Evolutionary conservation across 2,329 filamentous ascomycete genomes (phyloP), one percentile per base, ranked within the genome.

Genomic region (Colletotrichum sp.): DNA sequence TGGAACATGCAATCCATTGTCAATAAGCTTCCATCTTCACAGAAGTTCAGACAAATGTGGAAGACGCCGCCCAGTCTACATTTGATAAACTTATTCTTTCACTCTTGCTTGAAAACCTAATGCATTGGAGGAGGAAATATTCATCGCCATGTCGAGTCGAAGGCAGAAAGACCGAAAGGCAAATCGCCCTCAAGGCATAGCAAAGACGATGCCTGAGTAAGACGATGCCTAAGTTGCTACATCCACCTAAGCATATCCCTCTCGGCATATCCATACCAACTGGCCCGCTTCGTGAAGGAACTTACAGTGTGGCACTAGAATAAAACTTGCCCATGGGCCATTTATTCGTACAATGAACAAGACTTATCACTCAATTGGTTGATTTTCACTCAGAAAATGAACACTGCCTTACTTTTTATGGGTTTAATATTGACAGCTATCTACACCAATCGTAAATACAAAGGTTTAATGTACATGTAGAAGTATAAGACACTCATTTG

Each of bases 291-390:
- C 8, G 8, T 43, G 39, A n/a, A 43, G 36, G 7, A 18, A 39
- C 4, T 18, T 18, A 18, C 1, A 3, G 14, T 39, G 0, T 4
- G 0, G 4, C 14, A 18, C 14, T 39, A 3, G 2, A 18, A 3
- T 43, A 10, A 43, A n/a, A 10, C 4, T 10, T 10, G 16, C 4
- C 39, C 8, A 43, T 43, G 16, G 39, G 4, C 1, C 5, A 4
- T 4, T 6, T 0, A n/a, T 48, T 48, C 1, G 9, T n/a, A 48
- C 0, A 3, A 48, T 21, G n/a, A 13, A 21, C 3, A 21, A 48
- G 18, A 13, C 43, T 4, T 7, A 2, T 48, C 10, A 21, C 10
- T n/a, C n/a, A n/a, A n/a, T n/a, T n/a, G n/a, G n/a, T n/a, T n/a
- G n/a, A n/a, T n/a, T n/a, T n/a, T n/a, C n/a, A n/a, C n/a, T n/a